phyloP scores from a whole-genome alignment of 768 basidiomycete genomes.

The Tulasnella sp. region DNA sequence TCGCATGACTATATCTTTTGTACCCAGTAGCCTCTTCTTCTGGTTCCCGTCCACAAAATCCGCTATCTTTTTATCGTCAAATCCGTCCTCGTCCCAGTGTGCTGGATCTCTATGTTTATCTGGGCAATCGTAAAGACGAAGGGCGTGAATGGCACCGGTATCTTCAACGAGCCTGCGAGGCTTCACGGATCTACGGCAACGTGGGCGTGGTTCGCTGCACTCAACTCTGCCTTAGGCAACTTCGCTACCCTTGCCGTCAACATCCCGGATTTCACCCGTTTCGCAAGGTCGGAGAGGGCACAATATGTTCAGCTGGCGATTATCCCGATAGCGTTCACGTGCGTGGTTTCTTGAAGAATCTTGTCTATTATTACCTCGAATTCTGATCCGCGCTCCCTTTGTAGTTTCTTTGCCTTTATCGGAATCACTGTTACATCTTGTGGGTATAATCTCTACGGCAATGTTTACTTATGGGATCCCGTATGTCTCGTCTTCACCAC shows the following conservation, averaged over 20 bases:
- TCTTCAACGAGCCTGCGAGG: constrained; percentile 41
- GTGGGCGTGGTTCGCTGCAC: constrained; percentile 69
- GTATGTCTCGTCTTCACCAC: constrained; percentile 52
- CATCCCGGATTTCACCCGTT: constrained; percentile 83
- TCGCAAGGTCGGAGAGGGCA: constrained; percentile 40
- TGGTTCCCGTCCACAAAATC: constrained; percentile 67
- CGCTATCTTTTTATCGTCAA: constrained; percentile 67
- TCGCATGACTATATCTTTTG: no score
- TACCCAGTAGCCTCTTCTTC: constrained; percentile 48
- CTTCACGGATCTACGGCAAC: constrained; percentile 43
- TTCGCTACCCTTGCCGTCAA: constrained; percentile 41
- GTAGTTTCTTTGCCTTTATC: constrained; percentile 50
- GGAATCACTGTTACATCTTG: constrained; percentile 76
- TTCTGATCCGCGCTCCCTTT: no score
- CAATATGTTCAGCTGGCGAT: constrained; percentile 66
- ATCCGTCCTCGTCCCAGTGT: constrained; percentile 46
- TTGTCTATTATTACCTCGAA: no score
- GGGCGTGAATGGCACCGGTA: constrained; percentile 34
- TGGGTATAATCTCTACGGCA: constrained; percentile 58
- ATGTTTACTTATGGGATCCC: constrained; percentile 56
- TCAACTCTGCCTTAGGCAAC: constrained; percentile 68
- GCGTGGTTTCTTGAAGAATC: no score
- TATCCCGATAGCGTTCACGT: constrained; percentile 65
- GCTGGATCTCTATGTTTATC: constrained; percentile 61
- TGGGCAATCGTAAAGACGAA: constrained; percentile 65